These are phyloP conservation scores for Nannizziopsis barbatae DNA, from an alignment of 2,329 filamentous ascomycete genomes.

Conservation along the genomic window DNA sequence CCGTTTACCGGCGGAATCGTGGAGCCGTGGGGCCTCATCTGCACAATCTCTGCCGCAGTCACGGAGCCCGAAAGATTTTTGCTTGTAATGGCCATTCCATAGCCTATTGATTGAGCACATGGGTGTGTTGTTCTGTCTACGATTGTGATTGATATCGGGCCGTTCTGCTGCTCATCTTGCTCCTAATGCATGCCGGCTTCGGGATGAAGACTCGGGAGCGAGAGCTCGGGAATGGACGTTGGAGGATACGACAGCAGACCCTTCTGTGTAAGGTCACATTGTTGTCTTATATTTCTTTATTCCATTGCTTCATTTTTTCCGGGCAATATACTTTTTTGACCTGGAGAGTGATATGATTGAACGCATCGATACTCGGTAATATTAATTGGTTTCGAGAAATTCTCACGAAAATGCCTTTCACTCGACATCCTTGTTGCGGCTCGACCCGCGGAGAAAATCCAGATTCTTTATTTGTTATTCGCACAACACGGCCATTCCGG, in stretches of 20 bases:
- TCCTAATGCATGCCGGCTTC: not conserved
- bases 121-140: not conserved
- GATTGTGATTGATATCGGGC: not conserved
- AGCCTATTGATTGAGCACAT: slow-evolving; percentile 8
- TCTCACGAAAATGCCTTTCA: not conserved
- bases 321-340: too few relatives aligned
- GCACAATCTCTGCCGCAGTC: not conserved
- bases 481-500: not conserved
- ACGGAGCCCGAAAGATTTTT: not conserved
- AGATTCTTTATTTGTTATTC: not conserved
- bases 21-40: not conserved
- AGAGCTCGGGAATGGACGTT: not conserved
- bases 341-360: too few relatives aligned
- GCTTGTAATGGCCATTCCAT: not conserved
- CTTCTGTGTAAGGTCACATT: too few relatives aligned
- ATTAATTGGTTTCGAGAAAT: too few relatives aligned
- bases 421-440: not conserved
- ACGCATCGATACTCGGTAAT: too few relatives aligned
- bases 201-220: not conserved
- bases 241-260: not conserved
- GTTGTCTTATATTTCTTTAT: too few relatives aligned
- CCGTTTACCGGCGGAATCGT: not conserved
- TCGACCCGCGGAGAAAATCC: slow-evolving; percentile 4
- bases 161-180: not conserved
- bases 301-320: too few relatives aligned